These are phyloP conservation scores for Ganoderma leucocontextum DNA, from an alignment of 1,284 basidiomycete species.

Conservation along the genomic window DNA sequence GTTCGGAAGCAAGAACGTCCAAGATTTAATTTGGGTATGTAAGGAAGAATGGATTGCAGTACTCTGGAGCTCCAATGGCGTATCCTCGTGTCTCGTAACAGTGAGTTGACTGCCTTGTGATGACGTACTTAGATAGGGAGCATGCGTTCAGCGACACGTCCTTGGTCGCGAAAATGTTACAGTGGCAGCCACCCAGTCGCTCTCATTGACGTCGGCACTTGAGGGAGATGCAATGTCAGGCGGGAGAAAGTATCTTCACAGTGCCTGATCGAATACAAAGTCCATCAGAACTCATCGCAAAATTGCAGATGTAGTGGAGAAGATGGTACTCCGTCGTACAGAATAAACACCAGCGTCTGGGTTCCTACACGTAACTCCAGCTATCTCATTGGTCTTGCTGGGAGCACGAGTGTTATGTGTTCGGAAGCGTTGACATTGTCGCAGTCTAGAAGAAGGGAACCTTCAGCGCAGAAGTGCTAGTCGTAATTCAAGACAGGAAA, in stretches of 20 bases:
- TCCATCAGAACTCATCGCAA: background rate
- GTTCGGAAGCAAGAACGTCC: constrained; percentile 2
- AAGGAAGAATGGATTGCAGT: background rate
- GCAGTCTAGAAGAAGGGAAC: constrained; percentile 2
- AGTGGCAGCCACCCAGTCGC: background rate
- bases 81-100: background rate
- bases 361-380: background rate
- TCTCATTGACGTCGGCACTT: background rate
- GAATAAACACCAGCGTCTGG: background rate
- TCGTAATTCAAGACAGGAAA: background rate
- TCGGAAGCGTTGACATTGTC: background rate
- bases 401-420: background rate
- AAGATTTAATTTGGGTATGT: background rate
- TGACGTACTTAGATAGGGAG: background rate
- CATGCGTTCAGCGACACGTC: background rate
- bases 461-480: background rate
- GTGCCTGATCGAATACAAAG: background rate
- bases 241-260: background rate
- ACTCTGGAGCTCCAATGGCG: background rate
- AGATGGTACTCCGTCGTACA: background rate
- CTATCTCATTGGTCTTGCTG: background rate
- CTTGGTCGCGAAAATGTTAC: background rate
- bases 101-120: background rate
- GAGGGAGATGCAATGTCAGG: background rate
- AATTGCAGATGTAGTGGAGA: background rate